Conservation (phyloP, 2,329 filamentous ascomycete species). For the Phoma sp. region DNA sequence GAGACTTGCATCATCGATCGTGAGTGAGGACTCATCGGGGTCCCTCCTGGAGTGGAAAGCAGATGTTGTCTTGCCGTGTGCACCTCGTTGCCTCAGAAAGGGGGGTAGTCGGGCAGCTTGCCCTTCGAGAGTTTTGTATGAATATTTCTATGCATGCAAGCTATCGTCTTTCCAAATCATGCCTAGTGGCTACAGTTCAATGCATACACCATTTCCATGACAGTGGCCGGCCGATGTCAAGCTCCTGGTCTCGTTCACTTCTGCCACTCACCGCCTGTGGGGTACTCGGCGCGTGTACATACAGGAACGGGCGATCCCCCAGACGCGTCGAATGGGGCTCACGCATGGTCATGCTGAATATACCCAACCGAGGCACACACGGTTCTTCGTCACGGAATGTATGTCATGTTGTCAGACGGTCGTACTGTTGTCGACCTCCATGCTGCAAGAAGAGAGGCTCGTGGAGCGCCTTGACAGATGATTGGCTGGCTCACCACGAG, state of each 20-base stretch:
- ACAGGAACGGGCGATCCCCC: conserved; percentile 10
- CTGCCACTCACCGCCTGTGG: conserved; percentile 17
- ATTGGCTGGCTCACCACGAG: conserved; percentile 33
- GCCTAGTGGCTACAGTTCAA: too few species aligned
- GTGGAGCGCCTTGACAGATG: conserved; percentile 28
- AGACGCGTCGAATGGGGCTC: background rate
- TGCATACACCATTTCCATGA: background rate
- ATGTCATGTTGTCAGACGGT: conserved; percentile 20
- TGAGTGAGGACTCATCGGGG: too few species aligned
- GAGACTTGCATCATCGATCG: conserved; percentile 18
- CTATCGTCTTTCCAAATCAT: background rate
- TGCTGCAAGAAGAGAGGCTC: conserved; percentile 28
- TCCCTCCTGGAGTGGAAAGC: too few species aligned
- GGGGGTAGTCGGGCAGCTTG: background rate
- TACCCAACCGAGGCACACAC: conserved; percentile 17
- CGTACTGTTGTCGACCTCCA: conserved; percentile 30
- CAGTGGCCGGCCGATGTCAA: conserved; percentile 5
- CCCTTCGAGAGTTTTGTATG: too few species aligned
- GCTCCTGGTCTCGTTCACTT: background rate
- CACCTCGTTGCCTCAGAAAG: background rate
- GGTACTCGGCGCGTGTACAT: conserved; percentile 13
- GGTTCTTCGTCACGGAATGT: conserved; percentile 7
- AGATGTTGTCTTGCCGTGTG: too few species aligned
- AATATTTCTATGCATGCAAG: background rate
- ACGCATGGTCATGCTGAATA: background rate